These are phyloP conservation scores for Trichophyton simii DNA, from an alignment of 2,329 filamentous ascomycete genomes.

Conservation along the genomic window DNA sequence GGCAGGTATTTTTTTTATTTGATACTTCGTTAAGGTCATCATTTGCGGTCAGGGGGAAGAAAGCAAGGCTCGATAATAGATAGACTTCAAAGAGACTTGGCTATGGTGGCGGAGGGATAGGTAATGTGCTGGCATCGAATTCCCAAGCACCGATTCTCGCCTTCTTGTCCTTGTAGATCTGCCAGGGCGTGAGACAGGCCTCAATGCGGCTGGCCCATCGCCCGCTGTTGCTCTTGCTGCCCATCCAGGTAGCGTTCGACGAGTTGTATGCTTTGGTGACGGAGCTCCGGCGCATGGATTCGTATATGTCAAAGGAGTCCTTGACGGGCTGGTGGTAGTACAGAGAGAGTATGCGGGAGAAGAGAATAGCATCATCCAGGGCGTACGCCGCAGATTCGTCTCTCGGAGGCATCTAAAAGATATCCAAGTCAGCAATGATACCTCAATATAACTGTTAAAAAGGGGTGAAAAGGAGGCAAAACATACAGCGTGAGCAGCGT, in stretches of 20 bases:
- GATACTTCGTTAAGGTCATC: not conserved
- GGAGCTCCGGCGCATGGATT: slow-evolving; percentile 25
- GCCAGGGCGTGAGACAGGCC: slow-evolving; percentile 28
- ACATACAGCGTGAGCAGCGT: slow-evolving; percentile 37
- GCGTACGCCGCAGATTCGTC: slow-evolving; percentile 36
- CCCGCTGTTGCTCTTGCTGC: slow-evolving; percentile 27
- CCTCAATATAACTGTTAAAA: not conserved
- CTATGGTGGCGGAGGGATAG: slow-evolving; percentile 17
- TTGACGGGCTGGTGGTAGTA: slow-evolving; percentile 23
- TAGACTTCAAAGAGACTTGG: not conserved
- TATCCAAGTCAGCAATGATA: not conserved
- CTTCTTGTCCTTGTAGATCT: slow-evolving; percentile 20
- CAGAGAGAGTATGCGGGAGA: slow-evolving; percentile 28
- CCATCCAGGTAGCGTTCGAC: slow-evolving; percentile 29
- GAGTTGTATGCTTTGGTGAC: slow-evolving; percentile 30
- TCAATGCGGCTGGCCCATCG: slow-evolving; percentile 25
- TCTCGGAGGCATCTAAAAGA: slow-evolving; percentile 33
- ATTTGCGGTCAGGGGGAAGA: not conserved
- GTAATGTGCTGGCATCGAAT: slow-evolving; percentile 25
- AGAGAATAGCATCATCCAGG: slow-evolving; percentile 34
- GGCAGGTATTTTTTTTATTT: too few species aligned
- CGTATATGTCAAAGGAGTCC: slow-evolving; percentile 28
- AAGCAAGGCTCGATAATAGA: too few species aligned
- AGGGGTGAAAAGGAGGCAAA: not conserved
- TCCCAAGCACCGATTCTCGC: slow-evolving; percentile 23